Evolutionary conservation across 2,329 filamentous ascomycete species (phyloP), one percentile per base, ranked within the genome.

Genomic region (Colletotrichum navitas): DNA sequence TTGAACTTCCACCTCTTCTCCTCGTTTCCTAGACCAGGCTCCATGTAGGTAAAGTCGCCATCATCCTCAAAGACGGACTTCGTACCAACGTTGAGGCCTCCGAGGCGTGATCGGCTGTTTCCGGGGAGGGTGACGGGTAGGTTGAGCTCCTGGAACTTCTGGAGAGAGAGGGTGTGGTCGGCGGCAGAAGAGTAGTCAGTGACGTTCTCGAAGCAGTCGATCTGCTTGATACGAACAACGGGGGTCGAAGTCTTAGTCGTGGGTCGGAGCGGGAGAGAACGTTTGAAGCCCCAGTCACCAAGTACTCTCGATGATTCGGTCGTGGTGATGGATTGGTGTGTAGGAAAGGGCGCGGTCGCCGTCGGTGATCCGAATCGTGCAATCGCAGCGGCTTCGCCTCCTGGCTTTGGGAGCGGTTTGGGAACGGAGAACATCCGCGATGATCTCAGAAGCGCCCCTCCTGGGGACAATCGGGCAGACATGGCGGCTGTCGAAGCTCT

Each of bases 271-370:
- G 95, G 95, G 7, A 98, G 85, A 1, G 94, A 87, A 66, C 95
- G 87, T 84, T 98, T 98, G 76, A 98, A 85, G 18, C 95, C 95
- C 95, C 95, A 98, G 78, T 98, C 95, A 45, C 95, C 95, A 78
- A 89, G 89, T 51, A 86, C 84, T 32, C 94, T 87, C 10, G 94
- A 95, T 24, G 90, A 87, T 55, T 87, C 84, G 7, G 94, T 92
- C 0, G 94, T 95, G 18, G 92, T 91, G 78, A 98, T 92, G 73
- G 94, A 89, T 79, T 96, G 93, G 79, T 93, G 89, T 63, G 91
- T 94, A n/a, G 95, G 95, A 81, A 92, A 93, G 39, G 90, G 88
- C 72, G 89, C 86, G 18, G 95, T 98, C 54, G 92, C 90, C 29
- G 90, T 91, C 65, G 90, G 85, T 21, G 93, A 94, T 73, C 84